Evolutionary conservation across 441 rosid genomes (phyloP).

Genomic region (Sinapis alba): DNA sequence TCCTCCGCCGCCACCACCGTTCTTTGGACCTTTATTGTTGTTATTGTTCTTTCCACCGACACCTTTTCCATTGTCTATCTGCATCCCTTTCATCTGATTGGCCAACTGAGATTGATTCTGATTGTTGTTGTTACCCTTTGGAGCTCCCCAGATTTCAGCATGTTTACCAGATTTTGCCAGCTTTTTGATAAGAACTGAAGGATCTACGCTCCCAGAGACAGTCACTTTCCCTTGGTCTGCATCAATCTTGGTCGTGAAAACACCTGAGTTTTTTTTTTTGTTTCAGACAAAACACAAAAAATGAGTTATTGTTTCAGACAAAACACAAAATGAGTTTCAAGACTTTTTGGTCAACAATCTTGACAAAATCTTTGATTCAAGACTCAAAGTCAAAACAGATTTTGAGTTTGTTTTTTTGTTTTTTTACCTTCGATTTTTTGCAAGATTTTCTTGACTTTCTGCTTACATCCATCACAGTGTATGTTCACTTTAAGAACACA

Average conservation of each 20-base stretch:
- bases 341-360: constrained; percentile 23
- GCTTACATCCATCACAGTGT: constrained; percentile 96
- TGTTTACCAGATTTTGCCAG: constrained; percentile 92
- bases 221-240: constrained; percentile 91
- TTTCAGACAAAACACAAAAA: constrained; percentile 22
- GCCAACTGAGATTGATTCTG: constrained; percentile 44
- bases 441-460: constrained; percentile 91
- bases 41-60: constrained; percentile 42
- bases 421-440: constrained; percentile 79
- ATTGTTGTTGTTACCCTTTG: constrained; percentile 50
- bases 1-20: constrained; percentile 34
- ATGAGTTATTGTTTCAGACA: constrained; percentile 30
- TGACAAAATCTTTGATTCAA: neutral
- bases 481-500: constrained; percentile 94
- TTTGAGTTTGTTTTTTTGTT: constrained; percentile 1
- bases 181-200: constrained; percentile 68
- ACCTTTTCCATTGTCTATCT: constrained; percentile 61
- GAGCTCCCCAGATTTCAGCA: constrained; percentile 88
- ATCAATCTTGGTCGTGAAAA: constrained; percentile 69
- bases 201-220: constrained; percentile 77
- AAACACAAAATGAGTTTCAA: constrained; percentile 16
- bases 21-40: constrained; percentile 51
- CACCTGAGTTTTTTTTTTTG: constrained; percentile 55
- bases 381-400: constrained; percentile 21
- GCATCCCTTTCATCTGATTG: constrained; percentile 73